Evolutionary conservation across 2,329 filamentous ascomycete species (phyloP), one percentile per base, ranked within the genome.

Genomic region (Penicillium thymicola): DNA sequence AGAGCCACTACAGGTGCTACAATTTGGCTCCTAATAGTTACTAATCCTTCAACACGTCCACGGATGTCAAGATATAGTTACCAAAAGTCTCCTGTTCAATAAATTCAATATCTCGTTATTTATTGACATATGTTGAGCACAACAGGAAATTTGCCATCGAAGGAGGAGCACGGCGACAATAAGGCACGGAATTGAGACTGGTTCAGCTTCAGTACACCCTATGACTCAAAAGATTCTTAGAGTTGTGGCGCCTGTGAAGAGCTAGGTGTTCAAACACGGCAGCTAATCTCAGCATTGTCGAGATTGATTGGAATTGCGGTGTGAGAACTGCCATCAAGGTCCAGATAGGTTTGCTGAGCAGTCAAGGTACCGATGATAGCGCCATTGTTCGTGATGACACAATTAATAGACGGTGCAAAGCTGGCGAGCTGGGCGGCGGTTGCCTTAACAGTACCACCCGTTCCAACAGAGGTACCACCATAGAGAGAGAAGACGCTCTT

Each of bases 241-340:
- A 23, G 4, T 16, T 25, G 14, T 28, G 13, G 3, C 2, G n/a
- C n/a, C 9, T 4, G 9, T n/a, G 11, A 23, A 8, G 11, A 25
- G 18, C 34, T 18, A 23, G 8, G 3, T 7, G n/a, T 38, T 43
- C 16, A 55, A 23, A 38, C 50, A 9, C 32, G 38, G 41, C 60
- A 62, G 44, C 37, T 54, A 44, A 60, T 51, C 7, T 14, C 9
- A 9, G 43, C 58, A 11, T 42, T 18, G 32, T 51, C 49, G 10
- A 62, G 44, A 10, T 60, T 48, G 46, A 62, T 38, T 25, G 55
- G 52, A 36, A 41, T 48, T 14, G 45, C 52, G 3, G 47, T 27
- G 23, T 23, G 36, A 1, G 58, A 40, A 8, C 51, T 60, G 18
- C 55, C 55, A 42, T 60, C 58, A n/a, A 62, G 40, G 25, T 60